A percentile compares a stretch with the other conserved stretches of the same genome.
Conservation (phyloP, 805 yeast species). For the Starmerella floris region DNA sequence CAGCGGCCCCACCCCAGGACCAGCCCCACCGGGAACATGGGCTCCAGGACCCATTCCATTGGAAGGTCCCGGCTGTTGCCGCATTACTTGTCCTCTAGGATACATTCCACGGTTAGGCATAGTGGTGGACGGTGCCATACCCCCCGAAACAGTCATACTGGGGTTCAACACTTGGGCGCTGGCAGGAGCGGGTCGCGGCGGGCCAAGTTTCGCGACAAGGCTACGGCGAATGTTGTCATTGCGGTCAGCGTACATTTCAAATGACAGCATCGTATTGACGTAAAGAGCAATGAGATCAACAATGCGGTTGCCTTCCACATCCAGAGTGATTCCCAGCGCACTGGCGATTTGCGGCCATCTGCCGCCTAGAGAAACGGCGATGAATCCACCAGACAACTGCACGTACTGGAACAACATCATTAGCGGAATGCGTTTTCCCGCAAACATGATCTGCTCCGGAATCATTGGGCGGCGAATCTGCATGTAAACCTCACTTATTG, state of each 20-base stretch:
- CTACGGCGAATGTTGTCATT: slow-evolving; percentile 12
- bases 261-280: slow-evolving; percentile 17
- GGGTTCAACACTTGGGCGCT: too few relatives aligned
- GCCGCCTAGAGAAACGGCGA: slow-evolving; percentile 10
- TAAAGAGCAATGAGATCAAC: slow-evolving; percentile 17
- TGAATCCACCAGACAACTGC: slow-evolving; percentile 15
- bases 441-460: slow-evolving; percentile 7
- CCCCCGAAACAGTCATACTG: too few relatives aligned
- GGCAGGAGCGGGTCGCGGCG: background rate
- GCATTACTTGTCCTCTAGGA: too few relatives aligned
- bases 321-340: slow-evolving; percentile 10
- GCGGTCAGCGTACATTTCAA: slow-evolving; percentile 14
- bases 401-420: slow-evolving; percentile 16
- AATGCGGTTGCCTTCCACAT: slow-evolving; percentile 2
- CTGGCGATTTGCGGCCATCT: slow-evolving; percentile 14
- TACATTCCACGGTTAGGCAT: too few relatives aligned
- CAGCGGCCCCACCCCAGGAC: too few relatives aligned
- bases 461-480: slow-evolving; percentile 9
- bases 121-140: too few relatives aligned
- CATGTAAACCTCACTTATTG: slow-evolving; percentile 10
- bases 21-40: too few relatives aligned
- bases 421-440: slow-evolving; percentile 9
- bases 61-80: too few relatives aligned
- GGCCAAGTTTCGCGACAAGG: slow-evolving; percentile 6
- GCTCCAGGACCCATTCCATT: too few relatives aligned